Percentiles rank a stretch among this genome's conserved stretches.
Conservation (phyloP, 305 asterid genomes). For the Fraxinus baroniana region DNA sequence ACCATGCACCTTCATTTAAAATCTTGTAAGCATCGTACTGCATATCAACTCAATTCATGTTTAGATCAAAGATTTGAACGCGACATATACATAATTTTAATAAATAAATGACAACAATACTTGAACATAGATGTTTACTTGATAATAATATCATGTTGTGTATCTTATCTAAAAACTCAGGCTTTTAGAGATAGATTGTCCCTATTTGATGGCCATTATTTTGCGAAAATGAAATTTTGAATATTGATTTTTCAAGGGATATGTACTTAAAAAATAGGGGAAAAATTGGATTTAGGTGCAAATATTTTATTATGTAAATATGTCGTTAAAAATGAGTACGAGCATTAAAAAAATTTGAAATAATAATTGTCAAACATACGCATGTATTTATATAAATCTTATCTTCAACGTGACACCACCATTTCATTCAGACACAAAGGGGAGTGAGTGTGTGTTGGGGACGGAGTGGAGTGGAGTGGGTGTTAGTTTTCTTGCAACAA, state of each 20-base stretch:
- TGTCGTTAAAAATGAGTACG: too few relatives aligned
- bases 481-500: neutral
- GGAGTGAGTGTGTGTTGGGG: neutral
- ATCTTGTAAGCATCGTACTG: too few relatives aligned
- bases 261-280: too few relatives aligned
- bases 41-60: neutral
- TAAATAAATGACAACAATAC: neutral
- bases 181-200: too few relatives aligned
- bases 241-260: too few relatives aligned
- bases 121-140: neutral
- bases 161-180: neutral
- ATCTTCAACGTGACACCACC: neutral
- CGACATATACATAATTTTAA: neutral
- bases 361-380: too few relatives aligned
- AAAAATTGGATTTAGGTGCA: too few relatives aligned
- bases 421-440: neutral
- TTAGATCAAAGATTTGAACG: neutral
- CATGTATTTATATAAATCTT: neutral
- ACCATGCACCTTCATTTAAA: too few relatives aligned
- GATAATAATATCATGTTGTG: neutral
- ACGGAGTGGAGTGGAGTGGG: neutral
- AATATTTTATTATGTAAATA: too few relatives aligned
- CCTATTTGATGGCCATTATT: too few relatives aligned
- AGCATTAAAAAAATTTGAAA: too few relatives aligned
- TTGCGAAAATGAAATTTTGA: too few relatives aligned